Evolutionary conservation across 2,329 filamentous ascomycete genomes (phyloP), one percentile per base, ranked within the genome.

Genomic region (Mollisiaceae sp.): DNA sequence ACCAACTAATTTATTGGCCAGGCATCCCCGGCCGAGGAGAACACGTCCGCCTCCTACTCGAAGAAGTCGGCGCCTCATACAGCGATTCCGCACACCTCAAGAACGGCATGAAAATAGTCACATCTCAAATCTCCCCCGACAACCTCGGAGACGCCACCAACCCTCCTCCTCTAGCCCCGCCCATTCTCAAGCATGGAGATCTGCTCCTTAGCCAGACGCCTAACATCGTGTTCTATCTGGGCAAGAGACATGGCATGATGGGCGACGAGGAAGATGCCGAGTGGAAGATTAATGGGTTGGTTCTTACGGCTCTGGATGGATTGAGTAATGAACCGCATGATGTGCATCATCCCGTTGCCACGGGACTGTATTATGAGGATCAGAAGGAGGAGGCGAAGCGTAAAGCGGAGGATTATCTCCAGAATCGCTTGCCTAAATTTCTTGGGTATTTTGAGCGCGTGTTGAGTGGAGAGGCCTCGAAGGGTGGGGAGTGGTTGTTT

Each of bases 241-340:
- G 82, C 0, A 81, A 82, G 2, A 59, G 64, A 36, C 61, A 70
- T 0, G 68, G 67, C 1, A 55, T 71, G 4, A 67, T 67, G 3
- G 63, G 63, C 5, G 64, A 67, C 6, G 79, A 81, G 1, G 78
- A 79, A 1, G 69, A 27, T 18, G 50, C 50, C 4, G 24, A 27
- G 50, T 54, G 85, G 68, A 82, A 84, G 63, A 80, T 92, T 67
- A 87, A 91, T 65, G 82, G 81, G 57, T 82, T 93, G 35, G 82
- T 84, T 0, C 77, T 93, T 65, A 93, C 91, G 2, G 88, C 90
- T 1, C 78, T 94, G 20, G 91, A 94, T 72, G 68, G 68, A 4
- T 77, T 94, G 56, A 86, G 85, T 72, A 88, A 89, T 70, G 91
- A 94, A 78, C 77, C 86, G 0, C 91, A 94, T 75, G 90, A 94